Conservation (phyloP, 2,329 filamentous ascomycete genomes). For the Microcera coccophila region DNA sequence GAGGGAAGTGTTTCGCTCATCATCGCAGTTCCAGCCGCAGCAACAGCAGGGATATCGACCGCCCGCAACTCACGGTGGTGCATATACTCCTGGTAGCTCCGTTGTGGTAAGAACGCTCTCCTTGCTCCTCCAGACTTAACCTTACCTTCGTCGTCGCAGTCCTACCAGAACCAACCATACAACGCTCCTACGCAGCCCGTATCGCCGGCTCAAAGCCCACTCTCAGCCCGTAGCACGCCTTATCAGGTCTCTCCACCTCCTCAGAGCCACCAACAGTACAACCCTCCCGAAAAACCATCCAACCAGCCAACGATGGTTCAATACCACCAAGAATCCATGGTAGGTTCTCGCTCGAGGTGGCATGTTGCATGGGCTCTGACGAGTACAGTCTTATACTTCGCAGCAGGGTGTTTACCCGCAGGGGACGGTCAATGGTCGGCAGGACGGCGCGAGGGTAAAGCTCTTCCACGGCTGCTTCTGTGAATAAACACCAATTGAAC, state of each 20-base stretch:
- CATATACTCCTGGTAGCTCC: conserved; percentile 24
- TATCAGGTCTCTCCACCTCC: conserved; percentile 11
- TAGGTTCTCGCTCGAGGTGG: conserved; percentile 5
- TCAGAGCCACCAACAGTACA: conserved; percentile 10
- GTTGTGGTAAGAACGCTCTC: conserved; percentile 13
- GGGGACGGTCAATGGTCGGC: conserved; percentile 17
- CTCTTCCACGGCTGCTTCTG: conserved; percentile 27
- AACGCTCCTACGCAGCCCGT: conserved; percentile 18
- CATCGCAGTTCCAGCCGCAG: conserved; percentile 8
- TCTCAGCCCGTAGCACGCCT: conserved; percentile 13
- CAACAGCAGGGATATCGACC: conserved; percentile 12
- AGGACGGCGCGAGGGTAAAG: conserved; percentile 27
- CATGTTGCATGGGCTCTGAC: conserved; percentile 12
- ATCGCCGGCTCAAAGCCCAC: conserved; percentile 19
- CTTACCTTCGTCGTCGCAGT: conserved; percentile 7
- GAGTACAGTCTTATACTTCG: conserved; percentile 12
- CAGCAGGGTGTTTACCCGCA: conserved; percentile 22
- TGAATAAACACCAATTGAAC: conserved; percentile 24
- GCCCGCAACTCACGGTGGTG: conserved; percentile 20
- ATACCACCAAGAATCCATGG: conserved; percentile 20
- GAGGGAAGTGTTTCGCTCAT: too few relatives aligned
- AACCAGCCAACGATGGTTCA: conserved; percentile 17
- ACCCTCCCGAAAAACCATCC: conserved; percentile 7
- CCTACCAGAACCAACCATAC: conserved; percentile 22
- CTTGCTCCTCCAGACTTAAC: background rate